Evolutionary conservation across 495 filamentous ascomycete genomes (phyloP).

Genomic region (Penicillium silybi): DNA sequence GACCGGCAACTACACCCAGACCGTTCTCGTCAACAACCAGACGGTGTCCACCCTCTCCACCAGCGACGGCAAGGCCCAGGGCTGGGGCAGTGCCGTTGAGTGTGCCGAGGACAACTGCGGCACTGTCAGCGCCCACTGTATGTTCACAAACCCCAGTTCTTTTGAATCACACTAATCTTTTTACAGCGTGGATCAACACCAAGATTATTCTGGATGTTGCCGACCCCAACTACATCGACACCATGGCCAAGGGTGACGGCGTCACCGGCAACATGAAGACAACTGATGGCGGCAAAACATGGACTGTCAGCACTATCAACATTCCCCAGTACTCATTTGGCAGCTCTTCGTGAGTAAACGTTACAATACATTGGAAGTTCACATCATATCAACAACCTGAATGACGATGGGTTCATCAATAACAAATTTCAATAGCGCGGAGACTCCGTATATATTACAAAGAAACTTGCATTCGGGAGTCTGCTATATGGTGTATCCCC

Average conservation of each 20-base stretch:
- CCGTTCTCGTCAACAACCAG: slow-evolving; percentile 30
- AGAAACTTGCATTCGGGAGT: too few relatives aligned
- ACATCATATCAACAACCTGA: too few relatives aligned
- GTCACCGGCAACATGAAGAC: slow-evolving; percentile 35
- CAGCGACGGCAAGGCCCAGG: slow-evolving; percentile 27
- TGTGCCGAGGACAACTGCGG: slow-evolving; percentile 37
- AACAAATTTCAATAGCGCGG: too few relatives aligned
- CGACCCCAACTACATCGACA: slow-evolving; percentile 38
- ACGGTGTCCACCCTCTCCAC: slow-evolving; percentile 39
- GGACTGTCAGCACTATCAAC: slow-evolving; percentile 31
- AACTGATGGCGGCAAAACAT: slow-evolving; percentile 38
- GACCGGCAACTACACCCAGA: slow-evolving; percentile 38
- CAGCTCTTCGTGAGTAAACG: not conserved
- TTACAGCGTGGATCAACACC: slow-evolving; percentile 32
- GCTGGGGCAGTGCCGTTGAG: slow-evolving; percentile 42
- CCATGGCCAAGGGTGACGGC: slow-evolving; percentile 24
- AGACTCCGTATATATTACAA: too few relatives aligned
- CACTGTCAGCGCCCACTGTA: slow-evolving; percentile 35
- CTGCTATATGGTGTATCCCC: too few relatives aligned
- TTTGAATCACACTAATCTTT: slow-evolving; percentile 4
- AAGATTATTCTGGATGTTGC: slow-evolving; percentile 32
- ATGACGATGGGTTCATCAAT: too few relatives aligned
- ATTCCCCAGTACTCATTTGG: slow-evolving; percentile 32
- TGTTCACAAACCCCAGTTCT: not conserved
- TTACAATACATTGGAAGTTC: too few relatives aligned